Percentiles rank a stretch among this genome's conserved stretches.
These are phyloP conservation scores for Mycena latifolia DNA, from an alignment of 768 basidiomycete species.

Conservation along the genomic window DNA sequence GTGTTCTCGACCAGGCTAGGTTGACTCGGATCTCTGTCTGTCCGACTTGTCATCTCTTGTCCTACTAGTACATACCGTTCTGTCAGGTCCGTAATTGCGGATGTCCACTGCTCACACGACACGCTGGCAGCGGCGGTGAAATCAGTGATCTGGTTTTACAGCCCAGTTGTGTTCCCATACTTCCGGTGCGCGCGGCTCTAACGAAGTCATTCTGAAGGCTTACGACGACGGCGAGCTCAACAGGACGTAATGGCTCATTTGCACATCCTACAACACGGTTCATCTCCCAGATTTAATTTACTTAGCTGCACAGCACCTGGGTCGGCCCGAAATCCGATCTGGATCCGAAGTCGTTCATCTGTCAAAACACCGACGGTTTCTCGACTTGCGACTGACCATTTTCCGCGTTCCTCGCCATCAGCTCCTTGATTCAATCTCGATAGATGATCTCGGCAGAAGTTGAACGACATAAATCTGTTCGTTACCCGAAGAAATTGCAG, in stretches of 20 bases:
- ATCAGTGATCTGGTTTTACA: background rate
- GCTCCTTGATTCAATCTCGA: background rate
- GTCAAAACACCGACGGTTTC: background rate
- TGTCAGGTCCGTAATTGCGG: constrained; percentile 5
- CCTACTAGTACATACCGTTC: no score
- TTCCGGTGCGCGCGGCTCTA: background rate
- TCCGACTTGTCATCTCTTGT: constrained; percentile 2
- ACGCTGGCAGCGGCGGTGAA: constrained; percentile 14
- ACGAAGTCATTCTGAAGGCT: background rate
- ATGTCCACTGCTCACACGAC: constrained; percentile 4
- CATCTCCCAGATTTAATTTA: no score
- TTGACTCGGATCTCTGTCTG: constrained; percentile 1
- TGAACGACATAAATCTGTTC: background rate
- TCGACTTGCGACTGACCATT: background rate
- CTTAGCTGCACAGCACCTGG: no score
- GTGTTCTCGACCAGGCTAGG: background rate
- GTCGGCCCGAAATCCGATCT: constrained; percentile 13
- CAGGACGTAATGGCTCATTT: background rate
- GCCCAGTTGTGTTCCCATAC: background rate
- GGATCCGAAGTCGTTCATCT: background rate
- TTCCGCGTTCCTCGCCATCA: constrained; percentile 27
- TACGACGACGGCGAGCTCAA: background rate
- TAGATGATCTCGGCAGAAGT: constrained; percentile 7
- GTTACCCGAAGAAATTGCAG: no score
- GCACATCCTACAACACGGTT: background rate